A percentile compares a stretch with the other conserved stretches of the same genome.
phyloP scores from a whole-genome alignment of 2,329 filamentous ascomycete species.

The Fusarium camptoceras region DNA sequence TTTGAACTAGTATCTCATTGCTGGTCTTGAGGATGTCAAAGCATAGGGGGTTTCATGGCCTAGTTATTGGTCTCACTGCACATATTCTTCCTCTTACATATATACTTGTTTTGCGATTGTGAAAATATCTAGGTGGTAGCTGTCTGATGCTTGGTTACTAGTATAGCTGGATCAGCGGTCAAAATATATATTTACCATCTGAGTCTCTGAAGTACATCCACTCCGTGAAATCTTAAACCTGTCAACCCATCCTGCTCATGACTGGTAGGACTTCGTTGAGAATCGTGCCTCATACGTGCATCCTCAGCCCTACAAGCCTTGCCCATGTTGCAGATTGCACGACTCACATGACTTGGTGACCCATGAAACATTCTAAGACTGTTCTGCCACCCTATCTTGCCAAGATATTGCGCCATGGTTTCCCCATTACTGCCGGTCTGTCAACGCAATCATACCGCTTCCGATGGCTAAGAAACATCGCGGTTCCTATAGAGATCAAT shows the following conservation, averaged over 20 bases:
- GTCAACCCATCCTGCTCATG: background rate
- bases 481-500: fast-evolving
- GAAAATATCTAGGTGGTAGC: slow-evolving; percentile 5
- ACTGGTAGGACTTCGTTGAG: background rate
- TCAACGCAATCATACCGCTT: background rate
- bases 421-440: background rate
- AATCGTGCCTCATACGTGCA: background rate
- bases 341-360: background rate
- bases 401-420: background rate
- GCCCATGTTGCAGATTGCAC: background rate
- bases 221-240: background rate
- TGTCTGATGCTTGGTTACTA: background rate
- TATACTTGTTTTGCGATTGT: slow-evolving; percentile 20
- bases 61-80: slow-evolving; percentile 2
- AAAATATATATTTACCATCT: slow-evolving; percentile 6
- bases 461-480: background rate
- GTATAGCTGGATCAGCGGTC: background rate
- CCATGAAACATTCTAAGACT: background rate
- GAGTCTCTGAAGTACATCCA: fast-evolving
- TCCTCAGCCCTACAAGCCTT: no score
- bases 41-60: background rate
- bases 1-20: background rate
- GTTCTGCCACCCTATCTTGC: no score
- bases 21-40: slow-evolving; percentile 1
- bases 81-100: slow-evolving; percentile 11